These are phyloP conservation scores for Cytospora piceae DNA, from an alignment of 2,329 filamentous ascomycete genomes.

Conservation along the genomic window DNA sequence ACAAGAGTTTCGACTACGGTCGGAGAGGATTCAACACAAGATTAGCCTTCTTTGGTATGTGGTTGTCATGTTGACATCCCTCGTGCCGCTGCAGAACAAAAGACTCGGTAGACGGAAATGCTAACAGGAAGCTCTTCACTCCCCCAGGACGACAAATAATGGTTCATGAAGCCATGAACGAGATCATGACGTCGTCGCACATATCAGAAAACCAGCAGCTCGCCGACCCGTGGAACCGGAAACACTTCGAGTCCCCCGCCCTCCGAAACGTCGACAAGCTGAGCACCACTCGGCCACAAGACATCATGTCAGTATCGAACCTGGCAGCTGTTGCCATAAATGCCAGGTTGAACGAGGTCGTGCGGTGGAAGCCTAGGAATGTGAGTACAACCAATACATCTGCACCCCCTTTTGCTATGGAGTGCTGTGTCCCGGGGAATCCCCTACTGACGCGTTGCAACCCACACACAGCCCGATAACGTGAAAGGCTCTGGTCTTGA, in stretches of 20 bases:
- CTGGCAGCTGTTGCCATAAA: slow-evolving; percentile 69
- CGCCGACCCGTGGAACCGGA: slow-evolving; percentile 51
- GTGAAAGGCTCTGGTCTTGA: slow-evolving; percentile 74
- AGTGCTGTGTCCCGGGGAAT: slow-evolving; percentile 7
- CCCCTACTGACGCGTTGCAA: slow-evolving; percentile 4
- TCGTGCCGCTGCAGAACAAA: neutral
- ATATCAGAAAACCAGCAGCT: slow-evolving; percentile 17
- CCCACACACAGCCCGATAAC: slow-evolving; percentile 61
- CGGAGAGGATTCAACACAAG: slow-evolving; percentile 92
- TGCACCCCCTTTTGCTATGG: neutral
- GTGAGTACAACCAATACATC: slow-evolving; percentile 53
- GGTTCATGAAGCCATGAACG: slow-evolving; percentile 35
- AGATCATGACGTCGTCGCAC: slow-evolving; percentile 34
- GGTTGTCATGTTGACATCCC: neutral
- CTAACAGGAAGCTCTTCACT: neutral
- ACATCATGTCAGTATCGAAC: slow-evolving; percentile 66
- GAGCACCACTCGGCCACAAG: slow-evolving; percentile 59
- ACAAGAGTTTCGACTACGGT: slow-evolving; percentile 98
- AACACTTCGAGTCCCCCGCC: slow-evolving; percentile 71
- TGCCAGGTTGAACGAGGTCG: slow-evolving; percentile 72
- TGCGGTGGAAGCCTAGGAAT: slow-evolving; percentile 87
- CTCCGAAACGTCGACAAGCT: slow-evolving; percentile 77
- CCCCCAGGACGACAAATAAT: slow-evolving; percentile 37
- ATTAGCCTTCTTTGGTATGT: slow-evolving; percentile 81
- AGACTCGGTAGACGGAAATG: neutral